Evolutionary conservation across 352 stramenopile species (phyloP), one percentile per base, ranked within the genome.

Genomic region (Phytophthora fragariae): DNA sequence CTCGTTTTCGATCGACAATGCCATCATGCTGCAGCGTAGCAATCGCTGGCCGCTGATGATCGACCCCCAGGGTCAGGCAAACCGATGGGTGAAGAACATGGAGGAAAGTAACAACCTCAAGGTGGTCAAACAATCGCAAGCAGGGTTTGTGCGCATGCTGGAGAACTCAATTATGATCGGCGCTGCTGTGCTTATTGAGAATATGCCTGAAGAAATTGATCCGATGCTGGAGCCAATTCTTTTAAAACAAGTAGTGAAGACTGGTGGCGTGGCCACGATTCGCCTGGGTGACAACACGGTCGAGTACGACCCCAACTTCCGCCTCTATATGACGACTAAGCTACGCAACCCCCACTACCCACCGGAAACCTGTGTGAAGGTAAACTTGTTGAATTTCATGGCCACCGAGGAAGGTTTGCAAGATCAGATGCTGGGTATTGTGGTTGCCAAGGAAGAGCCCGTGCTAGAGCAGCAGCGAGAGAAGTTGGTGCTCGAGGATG

Each of bases 331-430:
- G 81, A 98, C 94, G 4, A 98, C 96, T 5, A 98, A 98, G 69
- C 71, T 98, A 9, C 82, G 87, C 0, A 99, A 98, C 62, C 97
- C 97, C 37, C 95, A 99, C 66, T 99, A 98, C 72, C 88, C 93
- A 19, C 95, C 97, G 0, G 97, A 99, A 74, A 91, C 95, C 21
- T 98, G 93, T 64, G 96, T 98, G n/a, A 99, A 99, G 70, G 96
- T 99, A 2, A 99, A 98, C 70, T 74, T 99, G 65, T 78, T 99
- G 33, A 99, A 99, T 73, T 99, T 99, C 59, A 98, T 99, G 91
- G 95, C 95, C 12, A 99, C 97, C 0, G 83, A 97, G 56, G 94
- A 98, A 71, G 97, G 97, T 0, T 73, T 99, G 44, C 90, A 98
- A 72, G 97, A 99, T 70, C 97, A 99, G 78, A 98, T 99, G 94